Conservation (phyloP, 2,329 filamentous ascomycete genomes). For the Pseudogymnoascus destructans region DNA sequence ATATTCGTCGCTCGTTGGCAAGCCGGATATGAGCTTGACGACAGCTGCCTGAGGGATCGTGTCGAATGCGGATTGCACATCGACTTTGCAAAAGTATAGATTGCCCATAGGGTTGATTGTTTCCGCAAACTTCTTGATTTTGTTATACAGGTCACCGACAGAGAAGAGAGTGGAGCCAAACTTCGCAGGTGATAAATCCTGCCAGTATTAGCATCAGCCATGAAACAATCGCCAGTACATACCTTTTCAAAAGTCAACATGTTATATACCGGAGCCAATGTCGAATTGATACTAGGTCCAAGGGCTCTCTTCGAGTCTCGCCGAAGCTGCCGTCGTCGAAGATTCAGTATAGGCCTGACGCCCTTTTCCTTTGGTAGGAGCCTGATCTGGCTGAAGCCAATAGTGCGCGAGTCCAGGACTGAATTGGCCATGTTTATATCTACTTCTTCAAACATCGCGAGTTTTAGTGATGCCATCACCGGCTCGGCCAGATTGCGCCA, state of each 20-base stretch:
- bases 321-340: slow-evolving; percentile 50
- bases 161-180: slow-evolving; percentile 76
- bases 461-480: slow-evolving; percentile 52
- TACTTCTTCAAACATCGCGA: slow-evolving; percentile 68
- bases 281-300: slow-evolving; percentile 53
- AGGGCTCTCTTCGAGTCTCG: slow-evolving; percentile 41
- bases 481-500: slow-evolving; percentile 71
- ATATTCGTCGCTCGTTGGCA: slow-evolving; percentile 48
- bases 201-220: slow-evolving; percentile 14
- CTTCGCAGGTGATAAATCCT: slow-evolving; percentile 38
- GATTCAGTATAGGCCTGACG: slow-evolving; percentile 76
- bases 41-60: slow-evolving; percentile 77
- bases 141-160: slow-evolving; percentile 63
- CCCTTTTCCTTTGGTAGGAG: slow-evolving; percentile 68
- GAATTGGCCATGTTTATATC: slow-evolving; percentile 40
- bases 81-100: slow-evolving; percentile 83
- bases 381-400: slow-evolving; percentile 69
- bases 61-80: slow-evolving; percentile 87
- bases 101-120: slow-evolving; percentile 29
- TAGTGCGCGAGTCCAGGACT: slow-evolving; percentile 45
- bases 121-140: slow-evolving; percentile 56
- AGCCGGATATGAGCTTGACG: slow-evolving; percentile 49
- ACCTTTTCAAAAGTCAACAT: slow-evolving; percentile 70
- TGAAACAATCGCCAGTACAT: slow-evolving; percentile 13
- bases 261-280: slow-evolving; percentile 61